Conservation (phyloP, 495 filamentous ascomycete genomes). For the Paragyromitra xinjiangensis region DNA sequence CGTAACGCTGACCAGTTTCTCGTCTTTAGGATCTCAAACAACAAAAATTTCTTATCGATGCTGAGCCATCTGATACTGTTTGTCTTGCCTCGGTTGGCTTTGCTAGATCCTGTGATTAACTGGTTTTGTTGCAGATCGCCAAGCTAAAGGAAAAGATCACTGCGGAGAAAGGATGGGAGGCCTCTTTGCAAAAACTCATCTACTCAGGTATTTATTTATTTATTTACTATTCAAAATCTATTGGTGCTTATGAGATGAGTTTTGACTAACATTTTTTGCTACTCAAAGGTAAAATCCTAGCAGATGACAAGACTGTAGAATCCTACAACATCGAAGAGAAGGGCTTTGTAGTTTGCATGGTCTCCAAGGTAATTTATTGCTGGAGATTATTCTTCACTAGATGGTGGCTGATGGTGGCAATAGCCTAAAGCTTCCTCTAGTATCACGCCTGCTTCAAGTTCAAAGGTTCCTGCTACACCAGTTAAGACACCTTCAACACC, state of each 20-base stretch:
- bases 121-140: conserved; percentile 69
- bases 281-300: conserved; percentile 86
- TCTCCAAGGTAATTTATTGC: conserved; percentile 76
- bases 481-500: conserved; percentile 70
- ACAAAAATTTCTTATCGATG: conserved; percentile 94
- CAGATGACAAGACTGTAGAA: conserved; percentile 94
- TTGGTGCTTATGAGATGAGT: background rate
- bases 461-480: conserved; percentile 60
- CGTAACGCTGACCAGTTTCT: conserved; percentile 57
- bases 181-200: conserved; percentile 88
- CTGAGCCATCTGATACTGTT: conserved; percentile 92
- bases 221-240: background rate
- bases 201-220: conserved; percentile 77
- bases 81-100: conserved; percentile 56
- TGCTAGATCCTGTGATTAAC: conserved; percentile 28
- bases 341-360: conserved; percentile 97
- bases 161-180: conserved; percentile 86
- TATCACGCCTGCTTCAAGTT: conserved; percentile 61
- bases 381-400: conserved; percentile 9
- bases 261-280: conserved; percentile 26
- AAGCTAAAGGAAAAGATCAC: conserved; percentile 87
- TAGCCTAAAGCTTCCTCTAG: conserved; percentile 76
- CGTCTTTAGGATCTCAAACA: conserved; percentile 86
- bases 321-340: conserved; percentile 99
- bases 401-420: conserved; percentile 49